These are phyloP conservation scores for Amauroascus niger DNA, from an alignment of 2,329 filamentous ascomycete species.

Conservation along the genomic window DNA sequence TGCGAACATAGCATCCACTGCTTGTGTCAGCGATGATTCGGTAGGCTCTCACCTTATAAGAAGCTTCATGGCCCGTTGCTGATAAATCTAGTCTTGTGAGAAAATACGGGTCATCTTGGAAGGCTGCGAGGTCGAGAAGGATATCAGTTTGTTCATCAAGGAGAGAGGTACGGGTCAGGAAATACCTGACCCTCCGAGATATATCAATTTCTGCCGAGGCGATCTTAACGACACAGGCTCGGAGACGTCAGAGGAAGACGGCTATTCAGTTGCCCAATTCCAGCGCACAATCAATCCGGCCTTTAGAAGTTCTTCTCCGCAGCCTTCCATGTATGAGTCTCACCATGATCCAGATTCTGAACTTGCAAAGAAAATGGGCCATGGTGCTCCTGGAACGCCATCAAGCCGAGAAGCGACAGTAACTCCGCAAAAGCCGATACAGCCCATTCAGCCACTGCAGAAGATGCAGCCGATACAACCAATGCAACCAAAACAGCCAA, in stretches of 20 bases:
- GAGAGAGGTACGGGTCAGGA: constrained; percentile 89
- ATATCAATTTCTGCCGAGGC: constrained; percentile 96
- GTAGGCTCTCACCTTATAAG: constrained; percentile 30
- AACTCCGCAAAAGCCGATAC: constrained; percentile 43
- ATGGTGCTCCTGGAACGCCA: constrained; percentile 42
- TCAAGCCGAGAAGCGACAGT: constrained; percentile 44
- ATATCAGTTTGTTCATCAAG: constrained; percentile 80
- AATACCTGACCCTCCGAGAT: constrained; percentile 92
- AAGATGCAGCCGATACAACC: constrained; percentile 2
- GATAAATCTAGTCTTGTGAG: constrained; percentile 60
- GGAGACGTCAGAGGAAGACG: constrained; percentile 76
- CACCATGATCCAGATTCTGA: constrained; percentile 77
- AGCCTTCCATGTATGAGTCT: constrained; percentile 84
- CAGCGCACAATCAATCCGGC: constrained; percentile 90
- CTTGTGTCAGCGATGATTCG: constrained; percentile 93
- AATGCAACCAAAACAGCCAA: background rate
- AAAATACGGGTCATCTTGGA: constrained; percentile 90
- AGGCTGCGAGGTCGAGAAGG: constrained; percentile 92
- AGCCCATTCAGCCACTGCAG: background rate
- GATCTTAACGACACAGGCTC: constrained; percentile 72
- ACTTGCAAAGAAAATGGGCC: constrained; percentile 59
- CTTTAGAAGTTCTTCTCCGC: constrained; percentile 90
- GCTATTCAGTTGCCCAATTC: constrained; percentile 92
- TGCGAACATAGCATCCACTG: constrained; percentile 91
- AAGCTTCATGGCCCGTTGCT: background rate